Conservation (phyloP, 2,329 filamentous ascomycete species). For the Ophiostoma fasciatum region DNA sequence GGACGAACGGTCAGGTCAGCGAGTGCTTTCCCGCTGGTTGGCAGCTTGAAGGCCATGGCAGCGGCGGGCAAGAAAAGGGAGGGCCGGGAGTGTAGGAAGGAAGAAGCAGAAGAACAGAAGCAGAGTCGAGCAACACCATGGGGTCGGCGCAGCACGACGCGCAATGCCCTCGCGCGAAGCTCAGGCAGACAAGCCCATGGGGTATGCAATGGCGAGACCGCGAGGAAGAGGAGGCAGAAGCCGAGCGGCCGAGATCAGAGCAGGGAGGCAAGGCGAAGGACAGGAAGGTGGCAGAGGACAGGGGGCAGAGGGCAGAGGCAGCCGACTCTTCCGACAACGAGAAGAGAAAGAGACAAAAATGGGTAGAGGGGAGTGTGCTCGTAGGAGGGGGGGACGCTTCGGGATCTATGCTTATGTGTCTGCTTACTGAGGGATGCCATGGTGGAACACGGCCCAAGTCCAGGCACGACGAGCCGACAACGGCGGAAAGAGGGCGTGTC, state of each 20-base stretch:
- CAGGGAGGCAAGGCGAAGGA: neutral
- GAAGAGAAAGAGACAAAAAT: neutral
- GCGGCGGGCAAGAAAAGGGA: neutral
- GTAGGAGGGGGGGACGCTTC: too few species aligned
- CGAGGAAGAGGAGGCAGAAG: neutral
- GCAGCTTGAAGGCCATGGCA: slow-evolving; percentile 10
- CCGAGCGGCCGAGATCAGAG: neutral
- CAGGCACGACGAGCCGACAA: slow-evolving; percentile 1
- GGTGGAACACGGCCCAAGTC: slow-evolving; percentile 18
- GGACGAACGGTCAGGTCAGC: slow-evolving; percentile 41
- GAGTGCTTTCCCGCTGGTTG: slow-evolving; percentile 13
- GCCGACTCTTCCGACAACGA: too few species aligned
- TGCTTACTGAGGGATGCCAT: slow-evolving; percentile 23
- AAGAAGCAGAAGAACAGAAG: slow-evolving; percentile 9
- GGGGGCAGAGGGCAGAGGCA: neutral
- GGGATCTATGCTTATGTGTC: too few species aligned
- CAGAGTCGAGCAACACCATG: too few species aligned
- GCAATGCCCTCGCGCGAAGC: too few species aligned
- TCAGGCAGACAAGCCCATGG: too few species aligned
- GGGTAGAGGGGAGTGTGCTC: neutral
- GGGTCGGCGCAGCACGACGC: too few species aligned
- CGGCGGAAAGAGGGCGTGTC: too few species aligned
- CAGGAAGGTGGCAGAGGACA: neutral
- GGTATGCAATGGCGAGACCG: too few species aligned
- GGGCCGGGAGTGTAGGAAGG: slow-evolving; percentile 14